These are phyloP conservation scores for Sporothrix mexicana DNA, from an alignment of 2,329 filamentous ascomycete genomes.

Conservation along the genomic window DNA sequence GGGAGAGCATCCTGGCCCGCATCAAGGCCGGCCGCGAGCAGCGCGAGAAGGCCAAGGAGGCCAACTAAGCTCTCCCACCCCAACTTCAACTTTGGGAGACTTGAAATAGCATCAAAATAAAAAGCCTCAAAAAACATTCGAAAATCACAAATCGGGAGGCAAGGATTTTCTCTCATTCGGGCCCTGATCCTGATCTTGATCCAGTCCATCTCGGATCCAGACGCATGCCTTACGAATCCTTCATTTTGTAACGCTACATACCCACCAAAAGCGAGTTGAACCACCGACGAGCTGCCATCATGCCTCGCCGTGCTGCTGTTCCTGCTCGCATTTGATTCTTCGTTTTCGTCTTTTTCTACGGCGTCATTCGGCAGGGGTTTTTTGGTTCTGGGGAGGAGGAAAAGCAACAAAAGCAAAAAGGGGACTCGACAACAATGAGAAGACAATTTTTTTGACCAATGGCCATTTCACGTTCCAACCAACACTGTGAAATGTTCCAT, in stretches of 20 bases:
- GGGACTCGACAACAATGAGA: constrained; percentile 44
- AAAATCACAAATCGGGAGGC: constrained; percentile 25
- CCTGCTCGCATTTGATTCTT: constrained; percentile 13
- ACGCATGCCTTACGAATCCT: constrained; percentile 21
- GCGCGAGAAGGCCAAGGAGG: constrained; percentile 72
- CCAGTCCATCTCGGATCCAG: background rate
- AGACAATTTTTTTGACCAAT: constrained; percentile 55
- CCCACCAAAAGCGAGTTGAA: constrained; percentile 11
- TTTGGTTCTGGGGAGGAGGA: constrained; percentile 32
- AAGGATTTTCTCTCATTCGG: background rate
- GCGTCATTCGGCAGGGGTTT: constrained; percentile 34
- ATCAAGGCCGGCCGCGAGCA: constrained; percentile 81
- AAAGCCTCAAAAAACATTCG: constrained; percentile 28
- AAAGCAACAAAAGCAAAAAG: constrained; percentile 38
- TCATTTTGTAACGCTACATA: constrained; percentile 32
- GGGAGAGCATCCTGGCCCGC: constrained; percentile 85
- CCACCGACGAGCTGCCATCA: constrained; percentile 21
- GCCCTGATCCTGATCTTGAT: background rate
- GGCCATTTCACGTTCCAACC: constrained; percentile 68
- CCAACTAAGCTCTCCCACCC: constrained; percentile 47
- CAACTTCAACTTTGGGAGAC: background rate
- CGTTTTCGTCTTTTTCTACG: constrained; percentile 33
- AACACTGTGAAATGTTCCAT: constrained; percentile 72
- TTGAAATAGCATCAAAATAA: constrained; percentile 5
- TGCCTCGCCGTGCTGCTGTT: background rate